Conservation (phyloP, 179 eudicot species). For the Heliamphora pulchella region DNA sequence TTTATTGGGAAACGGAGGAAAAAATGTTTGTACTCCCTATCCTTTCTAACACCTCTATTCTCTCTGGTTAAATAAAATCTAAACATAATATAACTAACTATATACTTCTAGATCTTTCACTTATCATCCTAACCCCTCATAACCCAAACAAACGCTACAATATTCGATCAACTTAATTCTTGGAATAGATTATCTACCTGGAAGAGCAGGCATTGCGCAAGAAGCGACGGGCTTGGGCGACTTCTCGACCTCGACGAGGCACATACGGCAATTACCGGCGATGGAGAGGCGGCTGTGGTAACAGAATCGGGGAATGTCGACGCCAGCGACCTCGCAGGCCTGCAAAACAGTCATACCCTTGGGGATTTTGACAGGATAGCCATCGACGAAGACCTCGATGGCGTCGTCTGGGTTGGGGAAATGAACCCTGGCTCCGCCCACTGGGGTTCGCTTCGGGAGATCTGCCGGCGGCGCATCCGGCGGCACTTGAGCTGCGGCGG, state of each 20-base stretch:
- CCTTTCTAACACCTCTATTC: too few species aligned
- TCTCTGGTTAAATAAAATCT: too few species aligned
- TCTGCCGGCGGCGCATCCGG: conserved; percentile 28
- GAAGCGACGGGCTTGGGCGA: conserved; percentile 97
- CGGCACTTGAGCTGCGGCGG: conserved; percentile 27
- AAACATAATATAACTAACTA: too few species aligned
- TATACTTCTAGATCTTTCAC: too few species aligned
- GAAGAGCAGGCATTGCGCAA: conserved; percentile 98
- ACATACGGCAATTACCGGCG: conserved; percentile 96
- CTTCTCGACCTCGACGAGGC: conserved; percentile 95
- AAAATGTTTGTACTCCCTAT: too few species aligned
- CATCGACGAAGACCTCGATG: conserved; percentile 90
- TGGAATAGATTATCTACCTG: conserved; percentile 36
- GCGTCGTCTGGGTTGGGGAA: conserved; percentile 78
- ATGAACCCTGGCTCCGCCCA: conserved; percentile 76
- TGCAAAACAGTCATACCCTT: conserved; percentile 90
- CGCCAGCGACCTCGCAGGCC: conserved; percentile 92
- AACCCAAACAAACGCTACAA: too few species aligned
- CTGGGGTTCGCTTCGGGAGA: conserved; percentile 51
- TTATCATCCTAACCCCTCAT: too few species aligned
- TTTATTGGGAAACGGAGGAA: too few species aligned
- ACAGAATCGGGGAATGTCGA: conserved; percentile 85
- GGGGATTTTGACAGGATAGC: conserved; percentile 81
- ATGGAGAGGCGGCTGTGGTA: conserved; percentile 78
- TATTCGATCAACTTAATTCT: too few species aligned